Evolutionary conservation across 2,329 filamentous ascomycete species (phyloP), one percentile per base, ranked within the genome.

Genomic region (Setomelanomma holmii): DNA sequence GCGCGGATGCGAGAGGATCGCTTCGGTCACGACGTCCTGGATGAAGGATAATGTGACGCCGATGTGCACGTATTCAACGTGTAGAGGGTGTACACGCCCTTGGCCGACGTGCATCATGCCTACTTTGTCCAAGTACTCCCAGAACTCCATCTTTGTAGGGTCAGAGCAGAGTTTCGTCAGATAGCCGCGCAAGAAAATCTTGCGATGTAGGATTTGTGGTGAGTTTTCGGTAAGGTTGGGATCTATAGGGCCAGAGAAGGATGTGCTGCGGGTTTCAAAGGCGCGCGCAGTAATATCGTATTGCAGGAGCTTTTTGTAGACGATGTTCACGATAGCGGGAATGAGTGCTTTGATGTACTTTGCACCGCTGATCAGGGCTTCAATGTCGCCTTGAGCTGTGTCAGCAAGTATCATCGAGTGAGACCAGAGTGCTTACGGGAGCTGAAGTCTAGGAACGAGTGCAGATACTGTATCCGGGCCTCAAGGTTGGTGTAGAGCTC

Each of bases 291-390:
- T 95, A 72, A 93, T 90, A 69, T 93, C 90, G 75, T 90, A 90
- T 66, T 87, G 84, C 10, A 93, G 79, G 0, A 95, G 82, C 71
- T 93, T 93, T 68, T 87, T 86, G 79, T 93, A 95, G 27, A 93
- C 89, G 54, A 92, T 89, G 75, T 93, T 91, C 67, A 93, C 89
- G 19, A 95, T 84, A 40, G 89, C 87, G 1, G 91, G 91, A 58
- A 93, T 91, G 24, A 93, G 83, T n/a, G 87, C 85, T 66, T 89
- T 89, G 77, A 92, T 88, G 76, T 91, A 91, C 72, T 91, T 91
- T 53, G 85, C 80, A 56, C 89, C 89, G 2, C 81, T 79, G 12
- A 84, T 80, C 33, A 93, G 82, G 34, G 89, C 88, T 60, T 89
- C 87, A 50, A 91, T 86, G 67, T 92, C 89, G 56, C 82, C 89